phyloP scores from a whole-genome alignment of 768 basidiomycete genomes.

The Tricholomella constricta region DNA sequence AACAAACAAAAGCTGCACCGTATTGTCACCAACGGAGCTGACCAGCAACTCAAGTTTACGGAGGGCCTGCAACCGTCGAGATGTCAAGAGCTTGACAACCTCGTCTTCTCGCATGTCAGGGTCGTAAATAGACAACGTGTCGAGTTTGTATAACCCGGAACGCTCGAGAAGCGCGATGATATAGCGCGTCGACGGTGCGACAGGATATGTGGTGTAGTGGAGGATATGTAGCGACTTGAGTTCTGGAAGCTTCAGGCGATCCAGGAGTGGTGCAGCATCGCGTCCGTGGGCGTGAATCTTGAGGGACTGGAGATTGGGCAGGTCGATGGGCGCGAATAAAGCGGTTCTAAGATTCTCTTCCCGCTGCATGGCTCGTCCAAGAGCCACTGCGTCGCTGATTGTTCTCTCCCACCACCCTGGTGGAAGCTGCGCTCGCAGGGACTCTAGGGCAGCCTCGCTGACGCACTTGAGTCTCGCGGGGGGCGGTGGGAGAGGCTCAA shows the following conservation, averaged over 20 bases:
- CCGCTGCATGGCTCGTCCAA: neutral
- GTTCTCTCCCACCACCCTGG: neutral
- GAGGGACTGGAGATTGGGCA: constrained; percentile 10
- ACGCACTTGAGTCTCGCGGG: neutral
- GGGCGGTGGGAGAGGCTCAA: neutral
- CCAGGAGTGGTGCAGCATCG: constrained; percentile 1
- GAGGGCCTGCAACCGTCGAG: neutral
- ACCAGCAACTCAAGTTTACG: neutral
- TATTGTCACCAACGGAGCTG: neutral
- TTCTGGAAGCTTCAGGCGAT: neutral
- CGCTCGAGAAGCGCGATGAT: constrained; percentile 9
- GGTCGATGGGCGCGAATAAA: neutral
- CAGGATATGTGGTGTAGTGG: neutral
- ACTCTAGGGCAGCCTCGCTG: neutral
- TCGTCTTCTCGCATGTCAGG: constrained; percentile 3
- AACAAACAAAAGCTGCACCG: neutral
- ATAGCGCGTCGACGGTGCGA: neutral
- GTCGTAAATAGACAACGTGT: constrained; percentile 5
- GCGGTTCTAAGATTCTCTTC: neutral
- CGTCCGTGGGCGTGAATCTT: constrained; percentile 7
- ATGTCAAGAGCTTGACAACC: neutral
- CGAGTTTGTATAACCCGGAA: neutral
- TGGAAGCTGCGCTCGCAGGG: neutral
- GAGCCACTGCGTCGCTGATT: neutral
- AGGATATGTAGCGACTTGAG: constrained; percentile 1